Evolutionary conservation across 495 filamentous ascomycete genomes (phyloP), one percentile per base, ranked within the genome.

Genomic region (Penicillium paxilli): DNA sequence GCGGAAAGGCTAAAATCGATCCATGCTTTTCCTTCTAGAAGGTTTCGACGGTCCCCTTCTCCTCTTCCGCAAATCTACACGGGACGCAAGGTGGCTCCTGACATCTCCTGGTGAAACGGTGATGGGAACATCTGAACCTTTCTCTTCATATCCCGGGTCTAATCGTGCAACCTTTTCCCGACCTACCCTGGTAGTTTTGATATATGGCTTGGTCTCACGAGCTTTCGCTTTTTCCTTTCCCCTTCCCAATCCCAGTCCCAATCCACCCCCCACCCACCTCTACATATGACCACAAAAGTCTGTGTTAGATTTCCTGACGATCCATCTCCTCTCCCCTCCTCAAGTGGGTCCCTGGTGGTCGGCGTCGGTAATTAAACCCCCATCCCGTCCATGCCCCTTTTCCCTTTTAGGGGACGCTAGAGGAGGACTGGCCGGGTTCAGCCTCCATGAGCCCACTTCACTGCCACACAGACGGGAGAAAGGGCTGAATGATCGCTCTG

Each of bases 391-490:
- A 51, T 49, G 16, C 60, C 63, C 55, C 47, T 57, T 64, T 64
- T 61, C 44, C 37, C 38, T 52, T 52, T 37, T 23, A 44, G 41
- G 54, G 54, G 33, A 32, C 54, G 38, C 61, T 64, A 60, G 35
- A 23, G 23, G 47, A 21, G 49, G n/a, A 42, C 51, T 56, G 54
- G 47, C 50, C 49, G 47, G 37, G 45, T 60, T 66, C 63, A 66
- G 59, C 63, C 63, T 63, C 63, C 25, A 63, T 46, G 49, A 52
- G 28, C 44, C 61, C 58, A 61, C 57, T 57, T 57, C 56, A 66
- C 64, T 50, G 47, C 60, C 48, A 65, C 52, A 58, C 54, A 57
- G 54, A 59, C 64, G 66, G 60, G 47, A 55, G 57, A 24, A 50
- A 40, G 32, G 49, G 52, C 37, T 48, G 44, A 23, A 54, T 28